phyloP scores from a whole-genome alignment of 2,329 filamentous ascomycete species.

The Apiospora arundinis region DNA sequence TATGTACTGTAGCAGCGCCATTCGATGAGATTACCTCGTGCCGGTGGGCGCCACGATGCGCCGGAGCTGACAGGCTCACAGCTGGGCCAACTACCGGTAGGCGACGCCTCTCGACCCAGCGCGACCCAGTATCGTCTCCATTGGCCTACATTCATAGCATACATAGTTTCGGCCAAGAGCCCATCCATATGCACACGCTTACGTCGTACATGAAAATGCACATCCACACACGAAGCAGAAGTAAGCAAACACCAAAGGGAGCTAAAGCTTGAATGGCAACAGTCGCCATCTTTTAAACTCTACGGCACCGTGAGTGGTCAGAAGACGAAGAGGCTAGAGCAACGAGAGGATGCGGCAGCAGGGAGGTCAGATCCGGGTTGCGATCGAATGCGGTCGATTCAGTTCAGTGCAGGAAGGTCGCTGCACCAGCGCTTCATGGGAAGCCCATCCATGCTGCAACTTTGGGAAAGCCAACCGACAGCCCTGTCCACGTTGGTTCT shows the following conservation, averaged over 20 bases:
- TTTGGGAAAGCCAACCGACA: not conserved
- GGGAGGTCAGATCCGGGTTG: not conserved
- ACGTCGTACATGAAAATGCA: conserved; percentile 2
- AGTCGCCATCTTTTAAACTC: not conserved
- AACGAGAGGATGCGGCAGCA: not conserved
- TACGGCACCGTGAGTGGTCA: not conserved
- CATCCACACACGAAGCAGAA: not conserved
- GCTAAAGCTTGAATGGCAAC: not conserved
- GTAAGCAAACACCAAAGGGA: not conserved
- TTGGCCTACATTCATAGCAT: not conserved
- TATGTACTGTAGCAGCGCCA: not conserved
- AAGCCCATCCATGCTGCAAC: not conserved
- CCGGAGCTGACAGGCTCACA: conserved; percentile 13
- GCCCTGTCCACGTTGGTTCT: not conserved
- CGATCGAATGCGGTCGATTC: not conserved
- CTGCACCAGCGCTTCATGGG: not conserved
- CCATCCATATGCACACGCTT: not conserved
- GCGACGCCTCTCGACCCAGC: not conserved
- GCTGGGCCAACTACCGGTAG: conserved; percentile 16
- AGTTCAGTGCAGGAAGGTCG: not conserved
- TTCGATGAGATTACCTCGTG: conserved; percentile 5
- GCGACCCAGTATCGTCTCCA: not conserved
- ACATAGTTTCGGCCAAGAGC: conserved; percentile 12
- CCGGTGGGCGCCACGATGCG: not conserved
- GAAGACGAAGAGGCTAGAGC: not conserved